Evolutionary conservation across 208 protist species (phyloP).

Genomic region (Herpetomonas samuelpessoai): DNA sequence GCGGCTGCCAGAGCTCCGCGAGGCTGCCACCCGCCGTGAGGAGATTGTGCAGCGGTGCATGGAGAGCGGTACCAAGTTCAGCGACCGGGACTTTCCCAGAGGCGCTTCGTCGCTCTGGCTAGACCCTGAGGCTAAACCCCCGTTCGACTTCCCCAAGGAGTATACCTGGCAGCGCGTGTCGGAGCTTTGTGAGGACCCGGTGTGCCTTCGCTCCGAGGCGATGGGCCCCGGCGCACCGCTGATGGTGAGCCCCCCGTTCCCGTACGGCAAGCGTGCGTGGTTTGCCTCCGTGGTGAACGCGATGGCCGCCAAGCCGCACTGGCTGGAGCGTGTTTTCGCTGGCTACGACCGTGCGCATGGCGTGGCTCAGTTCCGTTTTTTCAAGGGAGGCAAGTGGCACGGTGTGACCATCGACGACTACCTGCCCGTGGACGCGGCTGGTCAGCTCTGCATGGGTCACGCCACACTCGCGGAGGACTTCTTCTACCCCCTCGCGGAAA

Average conservation of each 20-base stretch:
- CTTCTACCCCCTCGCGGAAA: slow-evolving; percentile 85
- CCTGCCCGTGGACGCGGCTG: slow-evolving; percentile 65
- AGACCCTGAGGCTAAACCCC: slow-evolving; percentile 43
- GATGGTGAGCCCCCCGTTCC: slow-evolving; percentile 45
- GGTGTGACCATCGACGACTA: slow-evolving; percentile 88
- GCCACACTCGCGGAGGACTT: slow-evolving; percentile 29
- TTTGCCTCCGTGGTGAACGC: slow-evolving; percentile 74
- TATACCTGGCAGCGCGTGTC: slow-evolving; percentile 62
- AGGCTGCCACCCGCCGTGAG: slow-evolving; percentile 21
- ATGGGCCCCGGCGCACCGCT: slow-evolving; percentile 21
- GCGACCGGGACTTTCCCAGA: slow-evolving; percentile 81
- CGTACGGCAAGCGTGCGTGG: slow-evolving; percentile 59
- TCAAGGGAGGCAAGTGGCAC: slow-evolving; percentile 71
- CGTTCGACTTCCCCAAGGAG: slow-evolving; percentile 41
- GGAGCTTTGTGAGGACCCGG: slow-evolving; percentile 16
- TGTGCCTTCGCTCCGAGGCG: slow-evolving; percentile 1
- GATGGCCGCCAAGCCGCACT: slow-evolving; percentile 60
- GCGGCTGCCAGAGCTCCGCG: slow-evolving; percentile 10
- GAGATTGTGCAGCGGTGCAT: slow-evolving; percentile 50
- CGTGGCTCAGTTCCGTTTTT: slow-evolving; percentile 86
- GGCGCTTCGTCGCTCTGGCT: slow-evolving; percentile 75
- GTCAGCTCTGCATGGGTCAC: slow-evolving; percentile 43
- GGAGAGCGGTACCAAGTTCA: slow-evolving; percentile 38
- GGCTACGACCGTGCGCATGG: slow-evolving; percentile 66
- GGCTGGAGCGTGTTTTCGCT: slow-evolving; percentile 53